A percentile compares a stretch with the other conserved stretches of the same genome.
Conservation (phyloP, 1,139 yeast genomes). For the Lodderomyces oxycetoniae region DNA sequence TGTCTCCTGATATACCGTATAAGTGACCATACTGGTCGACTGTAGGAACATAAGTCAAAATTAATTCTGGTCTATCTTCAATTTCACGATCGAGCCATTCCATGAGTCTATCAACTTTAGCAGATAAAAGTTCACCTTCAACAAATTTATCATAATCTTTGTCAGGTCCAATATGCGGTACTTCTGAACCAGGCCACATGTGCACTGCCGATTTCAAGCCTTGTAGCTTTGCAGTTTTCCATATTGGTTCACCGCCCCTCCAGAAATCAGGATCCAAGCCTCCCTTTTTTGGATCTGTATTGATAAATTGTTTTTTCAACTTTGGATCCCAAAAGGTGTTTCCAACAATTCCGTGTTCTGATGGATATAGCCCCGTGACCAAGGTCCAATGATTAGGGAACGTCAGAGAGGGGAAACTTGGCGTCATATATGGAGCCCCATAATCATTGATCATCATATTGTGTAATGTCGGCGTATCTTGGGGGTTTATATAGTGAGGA, state of each 20-base stretch:
- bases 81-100: slow-evolving; percentile 62
- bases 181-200: slow-evolving; percentile 97
- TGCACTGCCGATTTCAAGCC: slow-evolving; percentile 74
- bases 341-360: slow-evolving; percentile 83
- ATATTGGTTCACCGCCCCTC: slow-evolving; percentile 83
- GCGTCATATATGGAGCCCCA: slow-evolving; percentile 80
- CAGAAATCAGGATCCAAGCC: slow-evolving; percentile 63
- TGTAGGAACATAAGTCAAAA: slow-evolving; percentile 77
- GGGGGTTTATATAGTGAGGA: slow-evolving; percentile 74
- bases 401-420: slow-evolving; percentile 85
- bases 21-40: slow-evolving; percentile 73
- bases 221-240: slow-evolving; percentile 72
- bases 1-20: slow-evolving; percentile 60
- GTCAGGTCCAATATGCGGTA: slow-evolving; percentile 47
- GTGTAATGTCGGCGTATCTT: slow-evolving; percentile 68
- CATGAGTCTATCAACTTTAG: slow-evolving; percentile 54
- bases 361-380: slow-evolving; percentile 80
- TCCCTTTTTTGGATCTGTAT: slow-evolving; percentile 56
- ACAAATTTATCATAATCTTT: slow-evolving; percentile 58
- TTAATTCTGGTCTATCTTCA: slow-evolving; percentile 62
- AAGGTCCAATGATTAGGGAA: slow-evolving; percentile 92
- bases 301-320: slow-evolving; percentile 53
- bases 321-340: slow-evolving; percentile 72
- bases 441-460: slow-evolving; percentile 48
- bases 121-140: slow-evolving; percentile 53